phyloP scores from a whole-genome alignment of 176 grass and related monocot genomes.

The Zea luxurians region DNA sequence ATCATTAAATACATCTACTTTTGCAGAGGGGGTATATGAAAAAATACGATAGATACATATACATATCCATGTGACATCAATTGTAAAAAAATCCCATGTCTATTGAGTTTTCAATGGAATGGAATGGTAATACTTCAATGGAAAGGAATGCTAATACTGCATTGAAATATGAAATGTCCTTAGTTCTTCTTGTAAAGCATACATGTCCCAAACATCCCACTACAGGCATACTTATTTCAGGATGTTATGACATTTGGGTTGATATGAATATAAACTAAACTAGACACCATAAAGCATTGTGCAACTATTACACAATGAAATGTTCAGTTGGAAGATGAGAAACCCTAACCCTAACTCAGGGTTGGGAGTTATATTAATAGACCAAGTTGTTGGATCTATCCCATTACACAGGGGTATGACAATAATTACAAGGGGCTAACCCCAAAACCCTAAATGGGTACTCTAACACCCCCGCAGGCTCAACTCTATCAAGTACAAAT shows the following conservation, averaged over 20 bases:
- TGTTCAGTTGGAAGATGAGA: background rate
- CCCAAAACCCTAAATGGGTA: too few species aligned
- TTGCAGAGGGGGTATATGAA: background rate
- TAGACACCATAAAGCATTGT: background rate
- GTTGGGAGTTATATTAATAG: too few species aligned
- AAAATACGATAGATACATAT: background rate
- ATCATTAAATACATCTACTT: background rate
- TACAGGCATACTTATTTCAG: constrained; percentile 7
- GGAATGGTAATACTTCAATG: constrained; percentile 16
- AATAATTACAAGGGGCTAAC: too few species aligned
- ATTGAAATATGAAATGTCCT: background rate
- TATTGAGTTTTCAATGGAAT: constrained; percentile 6
- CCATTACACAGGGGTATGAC: too few species aligned
- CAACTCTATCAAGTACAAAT: too few species aligned
- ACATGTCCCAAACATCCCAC: background rate
- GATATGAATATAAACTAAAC: constrained; percentile 7
- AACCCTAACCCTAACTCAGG: too few species aligned
- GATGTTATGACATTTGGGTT: background rate
- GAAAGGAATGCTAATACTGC: too few species aligned
- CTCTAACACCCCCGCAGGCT: too few species aligned
- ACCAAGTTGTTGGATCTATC: too few species aligned
- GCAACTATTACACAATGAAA: background rate
- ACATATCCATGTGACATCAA: background rate
- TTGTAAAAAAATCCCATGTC: background rate
- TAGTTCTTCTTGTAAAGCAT: constrained; percentile 28